phyloP scores from a whole-genome alignment of 2,329 filamentous ascomycete species.

The Epichloe hybrida region DNA sequence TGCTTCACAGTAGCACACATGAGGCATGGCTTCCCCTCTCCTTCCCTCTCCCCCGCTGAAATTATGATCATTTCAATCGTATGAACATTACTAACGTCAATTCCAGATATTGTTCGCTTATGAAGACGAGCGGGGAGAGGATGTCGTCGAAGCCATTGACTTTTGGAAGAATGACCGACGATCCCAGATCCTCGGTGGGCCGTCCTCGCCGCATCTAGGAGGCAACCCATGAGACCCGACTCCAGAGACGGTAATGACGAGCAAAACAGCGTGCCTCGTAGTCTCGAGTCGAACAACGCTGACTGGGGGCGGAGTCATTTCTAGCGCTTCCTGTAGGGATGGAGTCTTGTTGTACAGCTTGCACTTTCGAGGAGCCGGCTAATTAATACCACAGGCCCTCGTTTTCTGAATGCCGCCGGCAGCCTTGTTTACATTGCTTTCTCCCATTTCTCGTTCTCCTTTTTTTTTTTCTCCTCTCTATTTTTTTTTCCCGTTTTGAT shows the following conservation, averaged over 20 bases:
- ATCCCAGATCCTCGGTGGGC: conserved; percentile 25
- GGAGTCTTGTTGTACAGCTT: conserved; percentile 15
- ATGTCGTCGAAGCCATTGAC: conserved; percentile 87
- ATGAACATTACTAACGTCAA: neutral
- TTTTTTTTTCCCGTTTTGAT: neutral
- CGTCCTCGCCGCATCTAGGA: conserved; percentile 3
- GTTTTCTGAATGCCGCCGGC: neutral
- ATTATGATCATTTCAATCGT: no score
- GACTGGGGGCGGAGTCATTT: conserved; percentile 6
- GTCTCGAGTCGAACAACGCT: neutral
- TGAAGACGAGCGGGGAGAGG: conserved; percentile 87
- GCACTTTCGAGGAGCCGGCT: neutral
- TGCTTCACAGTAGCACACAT: conserved; percentile 92
- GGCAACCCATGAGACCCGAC: neutral
- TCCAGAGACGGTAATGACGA: neutral
- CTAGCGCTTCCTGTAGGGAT: conserved; percentile 9
- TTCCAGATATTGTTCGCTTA: conserved; percentile 88
- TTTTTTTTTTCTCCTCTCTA: no score
- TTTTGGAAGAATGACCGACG: conserved; percentile 70
- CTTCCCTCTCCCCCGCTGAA: no score
- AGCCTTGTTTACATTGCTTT: conserved; percentile 1
- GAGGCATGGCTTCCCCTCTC: conserved; percentile 50
- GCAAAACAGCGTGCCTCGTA: neutral
- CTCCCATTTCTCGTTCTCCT: neutral
- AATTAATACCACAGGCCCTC: neutral